Evolutionary conservation across 345 rosid genomes (phyloP).

Genomic region (Adansonia digitata): DNA sequence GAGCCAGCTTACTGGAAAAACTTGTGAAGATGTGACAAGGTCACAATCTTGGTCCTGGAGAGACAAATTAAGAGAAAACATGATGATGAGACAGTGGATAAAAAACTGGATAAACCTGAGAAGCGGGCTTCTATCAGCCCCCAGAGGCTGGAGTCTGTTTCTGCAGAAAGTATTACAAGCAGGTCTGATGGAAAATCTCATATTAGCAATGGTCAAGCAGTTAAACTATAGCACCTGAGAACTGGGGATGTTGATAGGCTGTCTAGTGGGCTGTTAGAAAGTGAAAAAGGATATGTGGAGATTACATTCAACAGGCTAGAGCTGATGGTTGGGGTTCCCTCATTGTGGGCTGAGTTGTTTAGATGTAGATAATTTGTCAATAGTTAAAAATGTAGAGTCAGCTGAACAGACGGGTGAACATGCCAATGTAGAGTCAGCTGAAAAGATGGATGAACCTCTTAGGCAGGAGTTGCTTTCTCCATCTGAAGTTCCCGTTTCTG

Average conservation of each 20-base stretch:
- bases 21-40: conserved; percentile 38
- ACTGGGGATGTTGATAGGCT: conserved; percentile 19
- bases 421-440: too few relatives aligned
- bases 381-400: conserved; percentile 31
- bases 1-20: conserved; percentile 37
- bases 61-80: conserved; percentile 44
- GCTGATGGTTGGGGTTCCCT: conserved; percentile 18
- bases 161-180: conserved; percentile 34
- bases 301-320: conserved; percentile 12
- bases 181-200: conserved; percentile 38
- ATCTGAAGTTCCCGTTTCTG: conserved; percentile 33
- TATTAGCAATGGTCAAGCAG: conserved; percentile 23
- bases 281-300: conserved; percentile 18
- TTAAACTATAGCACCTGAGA: conserved; percentile 19
- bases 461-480: conserved; percentile 20
- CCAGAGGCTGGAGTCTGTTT: conserved; percentile 36
- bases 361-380: conserved; percentile 22
- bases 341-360: conserved; percentile 19
- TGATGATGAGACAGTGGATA: conserved; percentile 35
- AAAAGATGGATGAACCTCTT: conserved; percentile 21
- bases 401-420: conserved; percentile 25
- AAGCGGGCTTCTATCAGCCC: conserved; percentile 49
- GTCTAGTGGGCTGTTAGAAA: conserved; percentile 7
- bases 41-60: conserved; percentile 38
- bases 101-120: conserved; percentile 39